These are phyloP conservation scores for Picea abies DNA, from an alignment of 83 land plant species.

Conservation along the genomic window DNA sequence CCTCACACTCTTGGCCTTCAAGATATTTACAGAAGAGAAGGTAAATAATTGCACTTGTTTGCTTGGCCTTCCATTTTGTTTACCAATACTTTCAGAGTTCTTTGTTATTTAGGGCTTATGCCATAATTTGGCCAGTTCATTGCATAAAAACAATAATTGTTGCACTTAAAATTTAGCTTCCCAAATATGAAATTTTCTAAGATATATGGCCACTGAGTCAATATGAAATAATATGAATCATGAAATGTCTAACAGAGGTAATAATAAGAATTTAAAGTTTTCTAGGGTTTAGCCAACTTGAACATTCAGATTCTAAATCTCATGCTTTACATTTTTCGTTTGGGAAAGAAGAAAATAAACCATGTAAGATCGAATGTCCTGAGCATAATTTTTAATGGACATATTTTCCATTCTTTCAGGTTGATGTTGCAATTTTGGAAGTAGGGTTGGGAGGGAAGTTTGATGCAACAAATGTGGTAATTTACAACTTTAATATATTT, in stretches of 20 bases:
- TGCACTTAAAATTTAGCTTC: not conserved
- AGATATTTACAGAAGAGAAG: constrained; percentile 83
- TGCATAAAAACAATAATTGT: not conserved
- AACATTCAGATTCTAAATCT: not conserved
- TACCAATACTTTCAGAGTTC: not conserved
- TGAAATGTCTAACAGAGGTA: not conserved
- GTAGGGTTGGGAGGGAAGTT: constrained; percentile 95
- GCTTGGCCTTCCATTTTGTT: not conserved
- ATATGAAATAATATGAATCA: not conserved
- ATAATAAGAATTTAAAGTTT: not conserved
- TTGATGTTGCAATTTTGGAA: constrained; percentile 95
- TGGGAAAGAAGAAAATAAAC: not conserved
- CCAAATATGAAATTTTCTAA: not conserved
- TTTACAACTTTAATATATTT: not conserved
- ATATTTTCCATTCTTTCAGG: constrained; percentile 43
- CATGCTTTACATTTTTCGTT: not conserved
- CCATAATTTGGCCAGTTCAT: not conserved
- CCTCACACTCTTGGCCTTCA: constrained; percentile 82
- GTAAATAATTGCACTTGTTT: constrained; percentile 29
- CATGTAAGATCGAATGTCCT: not conserved
- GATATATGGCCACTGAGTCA: not conserved
- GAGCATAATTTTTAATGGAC: not conserved
- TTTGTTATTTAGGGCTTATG: not conserved
- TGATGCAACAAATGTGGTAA: constrained; percentile 98
- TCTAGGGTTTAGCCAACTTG: not conserved